Conservation (phyloP, 2,329 filamentous ascomycete species). For the Pseudogymnoascus sp. region DNA sequence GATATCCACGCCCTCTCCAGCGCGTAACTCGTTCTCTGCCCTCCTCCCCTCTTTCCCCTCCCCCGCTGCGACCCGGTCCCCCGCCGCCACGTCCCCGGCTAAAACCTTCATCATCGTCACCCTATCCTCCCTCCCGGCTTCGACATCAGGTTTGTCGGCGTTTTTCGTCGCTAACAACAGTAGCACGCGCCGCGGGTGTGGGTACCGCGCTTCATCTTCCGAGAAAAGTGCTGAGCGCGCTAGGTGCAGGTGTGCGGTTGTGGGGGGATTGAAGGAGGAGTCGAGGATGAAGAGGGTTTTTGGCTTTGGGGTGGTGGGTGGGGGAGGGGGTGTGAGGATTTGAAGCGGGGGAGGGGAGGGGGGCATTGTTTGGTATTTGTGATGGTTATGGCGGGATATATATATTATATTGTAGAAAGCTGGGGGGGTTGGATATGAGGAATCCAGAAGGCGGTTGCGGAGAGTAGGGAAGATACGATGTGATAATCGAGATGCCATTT, state of each 20-base stretch:
- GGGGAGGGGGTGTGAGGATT: slow-evolving; percentile 6
- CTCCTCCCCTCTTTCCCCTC: slow-evolving; percentile 10
- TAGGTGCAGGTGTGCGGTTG: slow-evolving; percentile 51
- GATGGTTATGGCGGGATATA: not conserved
- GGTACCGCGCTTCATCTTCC: slow-evolving; percentile 11
- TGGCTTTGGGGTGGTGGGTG: slow-evolving; percentile 17
- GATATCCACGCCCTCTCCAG: slow-evolving; percentile 44
- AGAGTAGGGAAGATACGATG: not conserved
- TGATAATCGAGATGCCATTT: not conserved
- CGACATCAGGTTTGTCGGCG: slow-evolving; percentile 57
- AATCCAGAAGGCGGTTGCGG: not conserved
- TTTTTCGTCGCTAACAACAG: slow-evolving; percentile 56
- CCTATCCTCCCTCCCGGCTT: slow-evolving; percentile 58
- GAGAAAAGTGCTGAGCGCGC: slow-evolving; percentile 36
- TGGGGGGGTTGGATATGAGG: not conserved
- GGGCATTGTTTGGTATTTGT: not conserved
- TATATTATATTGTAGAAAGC: not conserved
- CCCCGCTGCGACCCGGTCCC: slow-evolving; percentile 15
- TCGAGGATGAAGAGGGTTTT: slow-evolving; percentile 49
- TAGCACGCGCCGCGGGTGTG: slow-evolving; percentile 36
- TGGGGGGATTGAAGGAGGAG: slow-evolving; percentile 62
- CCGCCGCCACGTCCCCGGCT: slow-evolving; percentile 47
- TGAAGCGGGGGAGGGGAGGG: slow-evolving; percentile 1
- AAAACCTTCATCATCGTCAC: slow-evolving; percentile 65
- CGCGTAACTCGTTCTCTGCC: not conserved